Percentiles rank a stretch among this genome's conserved stretches.
Conservation (phyloP, 192 early-diverging fungal species). For the Coemansia sp. region DNA sequence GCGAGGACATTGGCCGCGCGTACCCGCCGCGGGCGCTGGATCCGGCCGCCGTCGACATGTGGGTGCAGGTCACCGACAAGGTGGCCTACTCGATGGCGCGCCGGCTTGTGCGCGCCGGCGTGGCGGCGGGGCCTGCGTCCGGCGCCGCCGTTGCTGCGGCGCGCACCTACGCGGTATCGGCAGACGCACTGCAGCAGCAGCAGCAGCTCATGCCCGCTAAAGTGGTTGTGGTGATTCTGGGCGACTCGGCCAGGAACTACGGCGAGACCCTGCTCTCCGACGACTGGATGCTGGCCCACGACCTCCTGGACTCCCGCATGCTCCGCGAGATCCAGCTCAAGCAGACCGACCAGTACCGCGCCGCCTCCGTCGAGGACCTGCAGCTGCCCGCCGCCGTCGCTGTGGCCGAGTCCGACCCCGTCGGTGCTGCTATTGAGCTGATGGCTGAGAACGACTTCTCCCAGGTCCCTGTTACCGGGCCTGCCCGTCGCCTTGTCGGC, state of each 20-base stretch:
- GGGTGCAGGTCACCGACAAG: constrained; percentile 69
- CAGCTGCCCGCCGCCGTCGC: constrained; percentile 79
- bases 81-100: constrained; percentile 71
- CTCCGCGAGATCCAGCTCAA: constrained; percentile 59
- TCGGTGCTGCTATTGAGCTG: constrained; percentile 67
- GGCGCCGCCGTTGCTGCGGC: constrained; percentile 69
- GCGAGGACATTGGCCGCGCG: constrained; percentile 72
- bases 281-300: constrained; percentile 79
- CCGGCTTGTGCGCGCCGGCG: constrained; percentile 62
- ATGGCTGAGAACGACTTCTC: constrained; percentile 85
- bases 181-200: constrained; percentile 17
- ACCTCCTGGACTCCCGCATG: constrained; percentile 66
- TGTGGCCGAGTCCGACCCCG: constrained; percentile 58
- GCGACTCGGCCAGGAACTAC: constrained; percentile 72
- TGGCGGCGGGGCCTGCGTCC: constrained; percentile 64
- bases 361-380: constrained; percentile 80
- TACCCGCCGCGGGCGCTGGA: constrained; percentile 62
- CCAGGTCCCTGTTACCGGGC: constrained; percentile 76
- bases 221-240: constrained; percentile 58
- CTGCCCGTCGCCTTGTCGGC: constrained; percentile 69
- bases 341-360: constrained; percentile 69
- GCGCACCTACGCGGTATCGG: constrained; percentile 47
- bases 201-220: constrained; percentile 8
- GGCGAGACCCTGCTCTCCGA: constrained; percentile 67
- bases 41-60: constrained; percentile 58